Base-by-base conservation (phyloP, 83 land plant species). In the Picea abies region DNA sequence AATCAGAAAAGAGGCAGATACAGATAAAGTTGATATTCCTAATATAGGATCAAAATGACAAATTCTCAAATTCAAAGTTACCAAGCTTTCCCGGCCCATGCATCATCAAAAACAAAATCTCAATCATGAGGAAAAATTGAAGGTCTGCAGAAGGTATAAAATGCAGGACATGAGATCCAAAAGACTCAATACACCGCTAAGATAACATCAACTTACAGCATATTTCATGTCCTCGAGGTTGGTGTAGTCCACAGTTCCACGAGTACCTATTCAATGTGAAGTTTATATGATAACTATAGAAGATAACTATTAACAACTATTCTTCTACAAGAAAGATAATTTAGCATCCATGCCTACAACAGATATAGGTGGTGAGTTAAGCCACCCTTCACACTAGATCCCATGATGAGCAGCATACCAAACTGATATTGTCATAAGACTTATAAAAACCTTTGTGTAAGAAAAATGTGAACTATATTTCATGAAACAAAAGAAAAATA, bases 191-290 rank as follows among this genome's bases (percentile, higher is more conserved):
- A 39, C 22, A 64, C 4, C 10, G 29, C 49, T 25, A 58, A 22
- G 17, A 37, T 32, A 56, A 83, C 19, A 41, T 39, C 23, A n/a
- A 83, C 93, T 82, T 87, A 94, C 97, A 37, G 97, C 97, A 87
- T 93, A 91, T 84, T 91, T 94, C 97, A 94, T 94, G 84, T 94
- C 97, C 49, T 94, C 97, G 76, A 87, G 87, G 88, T 91, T 94
- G 63, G 95, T 93, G 87, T 93, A 94, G 79, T 94, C 97, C 84
- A 94, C 97, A 85, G 93, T 91, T 64, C 97, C 97, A 25, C 90
- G 87, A 26, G 92, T 94, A 17, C 95, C 97, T 91, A 79, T 73
- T n/a, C 26, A 73, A 52, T 44, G 35, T 37, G 22, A 73, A 73
- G 77, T 14, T 4, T 16, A 22, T 73, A 52, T 47, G 26, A 73